Percentiles rank a stretch among this genome's conserved stretches.
Conservation (phyloP, 2,329 filamentous ascomycete species). For the Phoma sp. region DNA sequence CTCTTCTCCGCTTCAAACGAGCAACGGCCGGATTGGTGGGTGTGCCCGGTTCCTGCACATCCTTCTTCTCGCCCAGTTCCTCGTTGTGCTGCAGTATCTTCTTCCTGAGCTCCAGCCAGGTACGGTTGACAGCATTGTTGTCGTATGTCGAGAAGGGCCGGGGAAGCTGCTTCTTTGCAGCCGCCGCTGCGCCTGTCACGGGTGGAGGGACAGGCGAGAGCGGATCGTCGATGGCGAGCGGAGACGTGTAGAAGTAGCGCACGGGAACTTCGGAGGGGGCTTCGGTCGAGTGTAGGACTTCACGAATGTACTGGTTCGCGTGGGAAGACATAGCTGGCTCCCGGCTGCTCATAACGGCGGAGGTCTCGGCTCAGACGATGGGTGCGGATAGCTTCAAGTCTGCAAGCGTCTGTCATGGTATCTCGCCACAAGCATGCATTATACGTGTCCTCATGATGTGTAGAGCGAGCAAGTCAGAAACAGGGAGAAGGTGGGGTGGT, state of each 20-base stretch:
- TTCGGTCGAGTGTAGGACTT: constrained; percentile 50
- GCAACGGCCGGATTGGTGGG: constrained; percentile 42
- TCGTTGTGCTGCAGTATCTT: constrained; percentile 55
- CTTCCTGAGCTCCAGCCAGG: constrained; percentile 70
- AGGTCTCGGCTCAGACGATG: background rate
- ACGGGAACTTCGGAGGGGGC: constrained; percentile 43
- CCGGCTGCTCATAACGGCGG: constrained; percentile 29
- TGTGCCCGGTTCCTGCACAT: constrained; percentile 24
- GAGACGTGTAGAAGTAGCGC: constrained; percentile 81
- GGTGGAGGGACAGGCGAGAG: constrained; percentile 70
- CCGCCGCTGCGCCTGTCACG: constrained; percentile 53
- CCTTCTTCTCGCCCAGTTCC: constrained; percentile 46
- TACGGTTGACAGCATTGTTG: constrained; percentile 78
- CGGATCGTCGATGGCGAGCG: constrained; percentile 85
- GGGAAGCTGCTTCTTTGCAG: constrained; percentile 64
- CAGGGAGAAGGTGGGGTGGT: constrained; percentile 23
- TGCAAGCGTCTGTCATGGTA: constrained; percentile 22
- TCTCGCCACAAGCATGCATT: constrained; percentile 5
- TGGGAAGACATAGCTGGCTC: constrained; percentile 37
- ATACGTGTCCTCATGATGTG: constrained; percentile 18
- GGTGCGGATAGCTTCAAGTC: background rate
- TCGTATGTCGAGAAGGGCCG: constrained; percentile 81
- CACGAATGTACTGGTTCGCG: constrained; percentile 54
- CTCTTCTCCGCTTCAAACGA: constrained; percentile 45
- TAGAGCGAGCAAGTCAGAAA: constrained; percentile 2